Conservation (phyloP, 352 stramenopile species). For the Aphanomyces stellatus region DNA sequence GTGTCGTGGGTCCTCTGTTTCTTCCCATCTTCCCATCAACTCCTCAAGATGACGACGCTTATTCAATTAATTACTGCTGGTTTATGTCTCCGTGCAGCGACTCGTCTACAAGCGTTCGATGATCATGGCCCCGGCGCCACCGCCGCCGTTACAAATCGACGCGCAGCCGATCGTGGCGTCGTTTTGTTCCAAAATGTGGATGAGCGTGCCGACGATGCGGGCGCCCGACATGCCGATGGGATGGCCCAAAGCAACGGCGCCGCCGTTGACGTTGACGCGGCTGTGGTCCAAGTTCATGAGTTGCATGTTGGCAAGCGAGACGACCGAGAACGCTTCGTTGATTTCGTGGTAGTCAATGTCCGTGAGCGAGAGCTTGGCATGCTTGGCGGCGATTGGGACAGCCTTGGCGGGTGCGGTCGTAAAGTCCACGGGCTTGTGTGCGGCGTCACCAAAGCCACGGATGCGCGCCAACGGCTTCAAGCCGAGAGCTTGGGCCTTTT, state of each 20-base stretch:
- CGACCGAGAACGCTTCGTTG: conserved; percentile 97
- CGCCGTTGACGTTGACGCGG: conserved; percentile 93
- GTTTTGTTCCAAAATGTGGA: conserved; percentile 87
- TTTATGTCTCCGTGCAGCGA: too few species aligned
- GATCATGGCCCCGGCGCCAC: conserved; percentile 91
- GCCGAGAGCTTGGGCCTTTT: conserved; percentile 52
- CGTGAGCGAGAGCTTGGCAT: conserved; percentile 62
- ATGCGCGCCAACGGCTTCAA: conserved; percentile 59
- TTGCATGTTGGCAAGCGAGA: conserved; percentile 89
- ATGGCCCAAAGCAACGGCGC: conserved; percentile 57
- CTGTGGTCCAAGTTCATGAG: conserved; percentile 79
- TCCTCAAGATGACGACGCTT: too few species aligned
- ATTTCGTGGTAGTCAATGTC: conserved; percentile 96
- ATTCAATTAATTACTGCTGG: too few species aligned
- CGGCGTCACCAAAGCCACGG: conserved; percentile 53
- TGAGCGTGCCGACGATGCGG: conserved; percentile 89
- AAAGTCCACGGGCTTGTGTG: conserved; percentile 85
- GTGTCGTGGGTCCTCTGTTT: too few species aligned
- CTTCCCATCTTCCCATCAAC: too few species aligned
- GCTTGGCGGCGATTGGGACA: conserved; percentile 76
- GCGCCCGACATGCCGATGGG: conserved; percentile 63
- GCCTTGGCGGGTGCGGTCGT: conserved; percentile 89
- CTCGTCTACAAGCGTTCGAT: conserved; percentile 66
- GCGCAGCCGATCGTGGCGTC: conserved; percentile 85
- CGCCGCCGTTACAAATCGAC: conserved; percentile 96